A percentile compares a stretch with the other conserved stretches of the same genome.
phyloP scores from a whole-genome alignment of 169 alveolate species.

The Cryptosporidium parvum region DNA sequence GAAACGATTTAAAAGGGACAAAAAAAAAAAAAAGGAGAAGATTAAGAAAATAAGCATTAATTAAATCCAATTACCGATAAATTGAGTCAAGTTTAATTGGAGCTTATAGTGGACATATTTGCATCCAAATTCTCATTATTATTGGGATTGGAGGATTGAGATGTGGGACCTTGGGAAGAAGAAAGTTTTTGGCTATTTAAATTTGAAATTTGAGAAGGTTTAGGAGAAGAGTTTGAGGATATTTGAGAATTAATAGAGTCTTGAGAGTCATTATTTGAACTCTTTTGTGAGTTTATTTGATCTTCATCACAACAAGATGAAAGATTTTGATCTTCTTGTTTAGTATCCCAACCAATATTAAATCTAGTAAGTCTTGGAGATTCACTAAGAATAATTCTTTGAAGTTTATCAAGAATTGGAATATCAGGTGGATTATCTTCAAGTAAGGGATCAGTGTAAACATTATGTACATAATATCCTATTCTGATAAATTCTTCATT shows the following conservation, averaged over 20 bases:
- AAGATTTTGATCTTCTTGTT: conserved; percentile 8
- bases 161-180: conserved; percentile 3
- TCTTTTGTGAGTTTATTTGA: conserved; percentile 10
- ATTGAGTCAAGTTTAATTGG: background rate
- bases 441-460: conserved; percentile 92
- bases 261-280: conserved; percentile 1
- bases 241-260: background rate
- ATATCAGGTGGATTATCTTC: conserved; percentile 94
- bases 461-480: conserved; percentile 96
- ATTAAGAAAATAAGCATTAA: background rate
- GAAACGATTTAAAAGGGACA: background rate
- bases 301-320: background rate
- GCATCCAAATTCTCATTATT: background rate
- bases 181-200: background rate
- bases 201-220: background rate
- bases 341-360: conserved; percentile 94
- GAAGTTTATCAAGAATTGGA: conserved; percentile 91
- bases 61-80: background rate
- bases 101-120: background rate
- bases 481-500: conserved; percentile 96
- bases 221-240: background rate
- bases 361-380: conserved; percentile 97
- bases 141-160: background rate
- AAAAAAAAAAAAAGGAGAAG: background rate
- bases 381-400: conserved; percentile 92